Evolutionary conservation across 345 rosid genomes (phyloP), one percentile per base, ranked within the genome.

Genomic region (Bruguiera gymnorhiza): DNA sequence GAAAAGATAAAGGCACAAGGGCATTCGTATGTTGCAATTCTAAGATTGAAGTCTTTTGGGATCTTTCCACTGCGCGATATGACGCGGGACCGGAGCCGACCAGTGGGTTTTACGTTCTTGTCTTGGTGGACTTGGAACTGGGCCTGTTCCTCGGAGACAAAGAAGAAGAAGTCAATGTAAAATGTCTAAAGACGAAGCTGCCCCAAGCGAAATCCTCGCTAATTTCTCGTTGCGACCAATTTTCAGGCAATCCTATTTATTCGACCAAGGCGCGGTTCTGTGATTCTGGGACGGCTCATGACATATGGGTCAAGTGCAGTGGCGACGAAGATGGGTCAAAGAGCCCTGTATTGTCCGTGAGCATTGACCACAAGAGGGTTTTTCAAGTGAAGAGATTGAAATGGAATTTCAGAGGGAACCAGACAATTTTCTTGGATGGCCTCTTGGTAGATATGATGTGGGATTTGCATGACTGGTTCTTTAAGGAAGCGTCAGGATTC

Each of bases 371-470:
- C 58, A 88, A 79, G 85, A 82, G 18, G 75, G 72, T 85, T 29
- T 85, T 92, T 50, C 73, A 85, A 58, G 93, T 88, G 69, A 87
- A 84, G 83, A 81, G 86, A 67, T 79, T 95, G 65, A 84, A 76
- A 27, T 95, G 95, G 97, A 95, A 95, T 70, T 95, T 95, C 31
- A 84, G 99, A 70, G 99, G 99, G 76, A 95, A 92, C 61, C 97
- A 88, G 70, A 84, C 88, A 0, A 84, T 95, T 20, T 92, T 85
- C 32, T 76, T 95, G 76, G 99, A 92, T 24, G 97, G 96, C 3
- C 72, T 86, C 65, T 24, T 89, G 79, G 88, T 94, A 9, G 99
- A 94, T 37, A 75, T 92, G 90, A 91, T 94, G 97, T 94, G 97
- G 99, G 97, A 94, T 82, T 73, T 90, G 31, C 96, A 92, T 65